Conservation (phyloP, 1,284 basidiomycete species). For the Fistulinella cinereoalba region DNA sequence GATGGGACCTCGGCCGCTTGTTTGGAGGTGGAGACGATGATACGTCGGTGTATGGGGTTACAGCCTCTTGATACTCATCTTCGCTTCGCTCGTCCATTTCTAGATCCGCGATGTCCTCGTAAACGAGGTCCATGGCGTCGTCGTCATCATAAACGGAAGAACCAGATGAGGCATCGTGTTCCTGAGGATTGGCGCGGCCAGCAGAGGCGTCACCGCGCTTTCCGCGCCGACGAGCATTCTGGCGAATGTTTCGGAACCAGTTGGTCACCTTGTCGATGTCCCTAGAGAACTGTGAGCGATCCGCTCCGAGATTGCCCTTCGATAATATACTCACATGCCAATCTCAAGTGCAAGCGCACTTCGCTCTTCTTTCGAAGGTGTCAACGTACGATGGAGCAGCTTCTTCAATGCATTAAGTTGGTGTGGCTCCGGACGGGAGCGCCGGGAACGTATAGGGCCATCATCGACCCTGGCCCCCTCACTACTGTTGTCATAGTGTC, state of each 20-base stretch:
- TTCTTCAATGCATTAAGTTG: conserved; percentile 72
- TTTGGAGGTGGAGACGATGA: conserved; percentile 48
- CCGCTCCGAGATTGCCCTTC: neutral
- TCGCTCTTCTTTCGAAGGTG: conserved; percentile 77
- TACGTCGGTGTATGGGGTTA: conserved; percentile 62
- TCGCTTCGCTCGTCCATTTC: conserved; percentile 57
- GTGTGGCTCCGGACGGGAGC: conserved; percentile 73
- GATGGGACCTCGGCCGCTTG: conserved; percentile 27
- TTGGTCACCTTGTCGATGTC: conserved; percentile 81
- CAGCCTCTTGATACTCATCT: conserved; percentile 66
- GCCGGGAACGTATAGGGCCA: conserved; percentile 47
- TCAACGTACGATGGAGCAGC: conserved; percentile 62
- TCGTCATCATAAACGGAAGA: conserved; percentile 45
- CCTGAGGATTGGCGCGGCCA: conserved; percentile 41
- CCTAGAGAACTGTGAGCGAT: conserved; percentile 41
- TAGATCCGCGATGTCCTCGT: conserved; percentile 34
- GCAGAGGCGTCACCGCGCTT: conserved; percentile 44
- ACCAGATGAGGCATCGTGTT: conserved; percentile 50
- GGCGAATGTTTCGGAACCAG: conserved; percentile 78
- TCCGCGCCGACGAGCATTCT: conserved; percentile 65
- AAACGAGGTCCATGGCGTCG: conserved; percentile 42
- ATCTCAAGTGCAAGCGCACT: conserved; percentile 66
- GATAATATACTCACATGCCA: conserved; percentile 53
- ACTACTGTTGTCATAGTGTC: conserved; percentile 30
- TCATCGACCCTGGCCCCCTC: conserved; percentile 27